Evolutionary conservation across 202 grass and related monocot species (phyloP), one percentile per base, ranked within the genome.

Genomic region (Elaeis oleifera): DNA sequence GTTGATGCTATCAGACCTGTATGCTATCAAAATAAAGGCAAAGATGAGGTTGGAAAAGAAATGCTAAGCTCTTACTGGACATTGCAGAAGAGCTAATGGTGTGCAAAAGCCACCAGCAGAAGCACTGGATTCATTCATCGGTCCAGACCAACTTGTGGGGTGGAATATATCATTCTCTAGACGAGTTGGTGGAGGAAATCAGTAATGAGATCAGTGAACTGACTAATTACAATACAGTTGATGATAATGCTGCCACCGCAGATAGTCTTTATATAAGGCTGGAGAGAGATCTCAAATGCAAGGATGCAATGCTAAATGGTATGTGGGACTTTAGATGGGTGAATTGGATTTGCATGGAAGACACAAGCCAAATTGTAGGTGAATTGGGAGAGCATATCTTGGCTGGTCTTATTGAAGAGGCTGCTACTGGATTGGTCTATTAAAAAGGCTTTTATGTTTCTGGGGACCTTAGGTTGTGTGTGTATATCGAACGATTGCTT

Each of bases 321-420:
- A 63, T 36, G 18, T 95, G 90, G 90, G 81, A 88, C 39, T 59
- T 82, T 70, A 76, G 90, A 17, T 88, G 90, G 90, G 62, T 77
- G 31, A 68, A 78, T 53, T 82, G 78, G 81, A 52, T 78, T 51
- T 83, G 66, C 69, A 74, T 77, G 65, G 90, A 90, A 23, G 86
- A 95, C 31, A 75, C 75, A 0, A 74, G 77, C 6, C 32, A 49
- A 64, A 65, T 90, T 61, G 60, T 70, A 22, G 57, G 63, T 70
- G 78, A 88, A 31, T 68, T 69, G 2, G 69, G 65, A 65, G 84
- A 82, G 49, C 54, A 58, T 49, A 71, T 90, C 16, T 70, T 95
- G 1, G 82, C 70, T 27, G 51, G n/a, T 39, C 76, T 95, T 18
- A 54, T 95, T 16, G 80, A 83, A 62, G 90, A 95, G 26, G 28